Base-by-base conservation (phyloP, 2,329 filamentous ascomycete genomes). In the Cladophialophora chaetospira region DNA sequence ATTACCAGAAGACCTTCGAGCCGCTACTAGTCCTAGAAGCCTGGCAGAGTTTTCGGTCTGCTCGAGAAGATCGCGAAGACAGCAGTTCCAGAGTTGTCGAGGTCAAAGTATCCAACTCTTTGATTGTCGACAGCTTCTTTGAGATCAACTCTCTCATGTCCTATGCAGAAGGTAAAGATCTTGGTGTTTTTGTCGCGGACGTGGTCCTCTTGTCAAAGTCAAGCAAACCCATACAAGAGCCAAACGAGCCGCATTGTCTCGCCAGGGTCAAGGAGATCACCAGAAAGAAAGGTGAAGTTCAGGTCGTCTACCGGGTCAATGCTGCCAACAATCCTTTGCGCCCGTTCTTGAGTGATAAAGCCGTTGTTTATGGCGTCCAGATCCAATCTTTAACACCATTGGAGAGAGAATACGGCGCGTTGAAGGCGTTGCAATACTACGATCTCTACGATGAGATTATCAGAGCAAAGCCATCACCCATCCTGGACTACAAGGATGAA, bases 371-470 rank as follows among this genome's bases (percentile, higher is more conserved):
- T 66, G 91, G 86, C 2, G 80, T 89, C 55, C 96, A 95, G 69
- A 86, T 99, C 63, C 91, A 91, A 52, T 96, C 93, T 58, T 88
- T 99, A 78, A 96, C 88, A 1, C 94, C 94, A 0, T 87, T 97
- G 49, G 93, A 99, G 76, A 87, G 94, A 71, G 94, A 99, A 73
- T 99, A 92, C 71, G 94, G 91, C 55, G 91, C 94, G 0, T 75
- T 99, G 26, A 88, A 91, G 74, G 93, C 89, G 67, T 74, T 99
- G 62, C 88, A 96, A 71, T 97, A 95, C 72, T 99, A 97, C 67
- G 94, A 99, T 72, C 80, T 99, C 17, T 95, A 93, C 77, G 88
- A 93, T 56, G 94, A 99, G 73, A 89, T 99, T 55, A 79, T 95
- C 45, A 86, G 86, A 66, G 94, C 92, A 2, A 90, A 91, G 68